Conservation (phyloP, 2,329 filamentous ascomycete species). For the Penicillium sp. region DNA sequence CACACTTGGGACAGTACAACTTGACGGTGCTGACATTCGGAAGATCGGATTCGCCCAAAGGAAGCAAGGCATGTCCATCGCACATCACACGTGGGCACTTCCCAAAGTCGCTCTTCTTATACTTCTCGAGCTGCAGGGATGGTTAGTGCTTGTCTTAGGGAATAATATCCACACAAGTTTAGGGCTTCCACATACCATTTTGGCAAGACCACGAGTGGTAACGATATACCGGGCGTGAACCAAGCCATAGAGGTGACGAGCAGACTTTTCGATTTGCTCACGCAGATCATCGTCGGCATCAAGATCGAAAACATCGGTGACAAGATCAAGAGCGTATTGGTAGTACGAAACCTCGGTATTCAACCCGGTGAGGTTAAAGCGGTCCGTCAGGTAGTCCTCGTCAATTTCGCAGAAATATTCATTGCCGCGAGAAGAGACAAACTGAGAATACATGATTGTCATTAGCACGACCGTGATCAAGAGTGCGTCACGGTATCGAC, state of each 20-base stretch:
- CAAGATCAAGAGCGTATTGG: constrained; percentile 94
- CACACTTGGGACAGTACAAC: constrained; percentile 94
- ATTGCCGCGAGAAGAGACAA: constrained; percentile 95
- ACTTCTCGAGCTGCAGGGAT: constrained; percentile 80
- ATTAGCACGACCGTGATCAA: constrained; percentile 5
- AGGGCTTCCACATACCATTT: constrained; percentile 73
- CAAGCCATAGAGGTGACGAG: constrained; percentile 89
- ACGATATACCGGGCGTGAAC: constrained; percentile 97
- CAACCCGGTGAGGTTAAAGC: constrained; percentile 95
- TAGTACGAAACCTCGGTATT: constrained; percentile 99
- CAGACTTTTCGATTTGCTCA: constrained; percentile 96
- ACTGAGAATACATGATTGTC: constrained; percentile 56
- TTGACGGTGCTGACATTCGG: constrained; percentile 88
- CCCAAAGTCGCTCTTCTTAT: constrained; percentile 96
- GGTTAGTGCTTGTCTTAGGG: constrained; percentile 2
- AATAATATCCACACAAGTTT: not conserved
- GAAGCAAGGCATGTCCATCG: constrained; percentile 86
- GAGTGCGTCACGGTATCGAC: not conserved
- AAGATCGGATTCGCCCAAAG: constrained; percentile 90
- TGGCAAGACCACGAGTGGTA: constrained; percentile 86
- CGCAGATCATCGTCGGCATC: constrained; percentile 98
- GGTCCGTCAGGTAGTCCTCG: constrained; percentile 96
- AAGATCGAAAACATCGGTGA: constrained; percentile 97
- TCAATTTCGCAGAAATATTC: constrained; percentile 99
- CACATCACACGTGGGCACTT: constrained; percentile 97